These are phyloP conservation scores for Fusarium vanettenii DNA, from an alignment of 2,329 filamentous ascomycete species.

Conservation along the genomic window DNA sequence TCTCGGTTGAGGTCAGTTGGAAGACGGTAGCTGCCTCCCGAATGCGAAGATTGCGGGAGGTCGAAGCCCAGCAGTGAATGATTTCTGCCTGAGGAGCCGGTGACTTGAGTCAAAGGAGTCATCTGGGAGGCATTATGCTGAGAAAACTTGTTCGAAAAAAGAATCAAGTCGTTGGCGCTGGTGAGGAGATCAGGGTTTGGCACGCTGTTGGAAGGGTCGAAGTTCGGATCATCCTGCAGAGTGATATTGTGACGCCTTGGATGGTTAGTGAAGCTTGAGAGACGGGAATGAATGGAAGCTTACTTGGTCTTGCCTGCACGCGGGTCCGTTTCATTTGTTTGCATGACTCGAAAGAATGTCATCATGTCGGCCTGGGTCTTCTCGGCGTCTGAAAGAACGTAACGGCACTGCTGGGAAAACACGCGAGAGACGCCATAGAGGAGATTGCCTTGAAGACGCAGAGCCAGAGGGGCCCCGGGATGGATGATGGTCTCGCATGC, in stretches of 20 bases:
- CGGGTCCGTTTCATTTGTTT: slow-evolving; percentile 71
- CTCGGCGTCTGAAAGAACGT: slow-evolving; percentile 84
- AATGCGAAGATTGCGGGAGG: slow-evolving; percentile 50
- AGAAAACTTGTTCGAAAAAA: slow-evolving; percentile 50
- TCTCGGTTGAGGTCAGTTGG: slow-evolving; percentile 49
- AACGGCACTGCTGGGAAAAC: slow-evolving; percentile 87
- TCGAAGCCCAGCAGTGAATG: slow-evolving; percentile 46
- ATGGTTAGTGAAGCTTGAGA: slow-evolving; percentile 8
- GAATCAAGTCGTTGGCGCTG: slow-evolving; percentile 47
- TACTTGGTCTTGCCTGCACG: slow-evolving; percentile 80
- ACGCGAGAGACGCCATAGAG: slow-evolving; percentile 88
- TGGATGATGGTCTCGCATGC: slow-evolving; percentile 91
- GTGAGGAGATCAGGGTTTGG: slow-evolving; percentile 52
- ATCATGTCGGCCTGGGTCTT: slow-evolving; percentile 80
- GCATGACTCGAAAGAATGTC: slow-evolving; percentile 69
- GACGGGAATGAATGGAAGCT: slow-evolving; percentile 54
- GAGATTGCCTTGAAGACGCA: slow-evolving; percentile 89
- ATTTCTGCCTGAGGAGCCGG: slow-evolving; percentile 45
- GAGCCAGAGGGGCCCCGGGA: slow-evolving; percentile 84
- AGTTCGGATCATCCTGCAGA: slow-evolving; percentile 84
- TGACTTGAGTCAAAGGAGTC: slow-evolving; percentile 54
- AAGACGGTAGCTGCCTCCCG: slow-evolving; percentile 47
- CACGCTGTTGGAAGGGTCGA: slow-evolving; percentile 56
- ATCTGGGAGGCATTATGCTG: slow-evolving; percentile 57
- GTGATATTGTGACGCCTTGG: slow-evolving; percentile 79